Evolutionary conservation across 768 basidiomycete species (phyloP).

Genomic region (Tephrocybe sp.): DNA sequence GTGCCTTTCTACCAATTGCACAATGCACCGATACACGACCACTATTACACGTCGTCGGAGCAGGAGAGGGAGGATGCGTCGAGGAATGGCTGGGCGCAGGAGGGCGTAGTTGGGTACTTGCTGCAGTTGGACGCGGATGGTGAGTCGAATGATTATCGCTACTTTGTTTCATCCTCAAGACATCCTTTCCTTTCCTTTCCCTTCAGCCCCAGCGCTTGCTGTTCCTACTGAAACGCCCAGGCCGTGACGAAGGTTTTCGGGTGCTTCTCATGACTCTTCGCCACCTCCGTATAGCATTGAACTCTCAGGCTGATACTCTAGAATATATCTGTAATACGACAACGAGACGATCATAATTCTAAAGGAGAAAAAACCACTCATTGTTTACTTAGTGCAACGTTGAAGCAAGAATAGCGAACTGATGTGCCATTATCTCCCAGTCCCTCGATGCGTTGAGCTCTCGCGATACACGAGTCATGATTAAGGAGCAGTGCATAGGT

Average conservation of each 20-base stretch:
- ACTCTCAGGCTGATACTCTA: not conserved
- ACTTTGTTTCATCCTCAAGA: not conserved
- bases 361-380: no score
- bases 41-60: conserved; percentile 23
- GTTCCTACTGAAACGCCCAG: not conserved
- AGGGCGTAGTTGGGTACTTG: conserved; percentile 19
- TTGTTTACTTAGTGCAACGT: no score
- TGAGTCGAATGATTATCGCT: conserved; percentile 1
- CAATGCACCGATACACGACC: conserved; percentile 18
- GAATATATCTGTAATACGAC: no score
- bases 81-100: conserved; percentile 22
- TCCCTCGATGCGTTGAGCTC: no score
- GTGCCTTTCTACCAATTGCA: conserved; percentile 21
- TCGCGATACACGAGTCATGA: no score
- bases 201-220: conserved; percentile 7
- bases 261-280: not conserved
- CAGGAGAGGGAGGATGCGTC: conserved; percentile 21
- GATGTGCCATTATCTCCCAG: no score
- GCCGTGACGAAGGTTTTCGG: not conserved
- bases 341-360: no score
- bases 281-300: not conserved
- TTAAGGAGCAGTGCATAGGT: no score
- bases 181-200: no score
- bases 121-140: conserved; percentile 11
- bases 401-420: no score